Base-by-base conservation (phyloP, 164 flowering plant species). In the Euptelea pleiosperma region DNA sequence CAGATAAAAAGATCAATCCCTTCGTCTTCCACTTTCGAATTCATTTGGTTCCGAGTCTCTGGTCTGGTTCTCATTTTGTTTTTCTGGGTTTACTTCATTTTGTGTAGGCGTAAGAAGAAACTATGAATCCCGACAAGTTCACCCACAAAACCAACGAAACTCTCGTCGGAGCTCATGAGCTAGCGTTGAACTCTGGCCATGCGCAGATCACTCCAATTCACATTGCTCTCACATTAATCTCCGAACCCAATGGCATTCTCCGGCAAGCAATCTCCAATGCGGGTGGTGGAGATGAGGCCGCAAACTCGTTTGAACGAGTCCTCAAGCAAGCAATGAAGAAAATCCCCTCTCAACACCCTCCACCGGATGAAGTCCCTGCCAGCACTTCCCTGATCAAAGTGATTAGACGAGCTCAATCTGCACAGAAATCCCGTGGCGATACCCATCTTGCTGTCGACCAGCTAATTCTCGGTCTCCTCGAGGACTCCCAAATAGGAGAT, bases 401-500 rank as follows among this genome's bases (percentile, higher is more conserved):
- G n/a, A 74, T 87, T 18, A 59, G 87, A 7, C 66, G 91, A 15
- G 89, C 91, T 0, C 95, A 81, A 39, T 81, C 91, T 0, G 52
- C 69, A 0, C 91, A 87, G 47, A 87, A 85, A 34, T 35, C 82
- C 0, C 70, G 76, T 0, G 89, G 89, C 0, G 91, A 87, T 60
- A 61, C 84, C 10, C 84, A 85, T 65, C 65, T 85, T 45, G 87
- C 89, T 4, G 81, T 83, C 37, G 96, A 87, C 70, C 86, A 73
- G 56, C 51, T 87, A 55, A 77, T 87, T 35, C 44, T 87, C 0
- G 89, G 96, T 21, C 77, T 87, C 50, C 69, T 87, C 21, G 91
- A 87, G 52, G 96, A 87, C 76, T 78, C 96, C 42, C 89, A 87
- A 39, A 76, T 87, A 33, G 74, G 68, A 16, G 91, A 83, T 14